Evolutionary conservation across 73 alveolate species (phyloP), one percentile per base, ranked within the genome.

Genomic region (Paramecium tetraurelia): DNA sequence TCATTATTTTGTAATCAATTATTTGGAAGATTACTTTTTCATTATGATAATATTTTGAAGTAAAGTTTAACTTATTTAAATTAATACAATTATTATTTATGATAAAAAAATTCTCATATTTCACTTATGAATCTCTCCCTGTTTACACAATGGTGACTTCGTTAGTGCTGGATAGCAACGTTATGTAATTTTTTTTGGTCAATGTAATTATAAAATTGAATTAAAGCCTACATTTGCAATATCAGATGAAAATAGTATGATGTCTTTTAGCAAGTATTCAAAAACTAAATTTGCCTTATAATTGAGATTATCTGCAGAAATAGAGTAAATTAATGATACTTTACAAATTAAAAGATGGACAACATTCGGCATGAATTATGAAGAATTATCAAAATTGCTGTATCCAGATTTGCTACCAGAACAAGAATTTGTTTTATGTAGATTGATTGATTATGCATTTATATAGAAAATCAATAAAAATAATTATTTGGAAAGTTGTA

Each of bases 181-280:
- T 63, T 3, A 4, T 63, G 12, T 16, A 63, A 63, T 63, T 63
- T 20, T 63, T 3, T 12, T 63, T 63, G 35, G 27, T 63, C 46
- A 63, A 63, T 27, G 84, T 63, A 63, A 9, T 3, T 1, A 7
- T 63, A 5, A 14, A 53, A 53, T 11, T 63, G 18, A 63, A 63
- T 63, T 63, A 63, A 48, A 63, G 84, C 84, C 84, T 6, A 63
- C 84, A 63, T 31, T 63, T 63, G 84, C 84, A 63, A 63, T 31
- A 27, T 12, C 84, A 63, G 84, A 63, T 27, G 12, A 63, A 27
- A 63, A 63, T 63, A 11, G 9, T 27, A 31, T 63, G 14, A 63
- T 63, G 84, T 14, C 84, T 6, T 63, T 63, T 24, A 63, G 84
- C 21, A 63, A 63, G 27, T 63, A 31, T 33, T 63, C 84, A 22